Evolutionary conservation across 23 red algal genomes (phyloP).

Genomic region (Agarophyton chilense): DNA sequence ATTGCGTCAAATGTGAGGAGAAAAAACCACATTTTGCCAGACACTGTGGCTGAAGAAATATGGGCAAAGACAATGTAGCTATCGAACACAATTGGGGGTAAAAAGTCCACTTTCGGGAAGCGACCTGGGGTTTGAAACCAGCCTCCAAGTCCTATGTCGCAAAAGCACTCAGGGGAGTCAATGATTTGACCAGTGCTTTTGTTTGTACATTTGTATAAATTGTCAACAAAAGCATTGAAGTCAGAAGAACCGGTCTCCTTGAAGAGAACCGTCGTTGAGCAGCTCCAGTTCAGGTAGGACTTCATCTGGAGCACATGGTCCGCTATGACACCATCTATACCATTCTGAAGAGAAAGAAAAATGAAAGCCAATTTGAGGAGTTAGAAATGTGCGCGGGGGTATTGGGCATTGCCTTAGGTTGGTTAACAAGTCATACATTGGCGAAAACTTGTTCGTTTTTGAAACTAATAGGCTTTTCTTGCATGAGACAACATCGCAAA

Average conservation of each 20-base stretch:
- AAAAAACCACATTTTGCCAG: conserved; percentile 1
- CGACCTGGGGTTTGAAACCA: conserved; percentile 14
- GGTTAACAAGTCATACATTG: too few relatives aligned
- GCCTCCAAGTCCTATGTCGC: too few relatives aligned
- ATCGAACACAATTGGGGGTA: conserved; percentile 33
- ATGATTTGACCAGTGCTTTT: not conserved
- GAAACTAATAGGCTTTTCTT: too few relatives aligned
- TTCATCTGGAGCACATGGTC: not conserved
- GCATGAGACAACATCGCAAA: too few relatives aligned
- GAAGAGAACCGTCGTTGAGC: not conserved
- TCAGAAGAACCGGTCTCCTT: not conserved
- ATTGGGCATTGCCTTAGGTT: too few relatives aligned
- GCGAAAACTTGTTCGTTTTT: too few relatives aligned
- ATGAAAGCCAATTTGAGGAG: too few relatives aligned
- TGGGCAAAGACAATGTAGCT: not conserved
- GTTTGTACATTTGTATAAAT: not conserved
- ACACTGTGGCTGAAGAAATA: not conserved
- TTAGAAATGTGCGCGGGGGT: too few relatives aligned
- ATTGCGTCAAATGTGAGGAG: too few relatives aligned
- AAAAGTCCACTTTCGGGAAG: conserved; percentile 12
- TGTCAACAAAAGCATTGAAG: not conserved
- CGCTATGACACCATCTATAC: not conserved
- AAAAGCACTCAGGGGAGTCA: not conserved
- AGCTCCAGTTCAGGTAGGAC: not conserved
- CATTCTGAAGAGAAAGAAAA: not conserved